Conservation (phyloP, 2,329 filamentous ascomycete species). For the Microcyclospora tardicrescens region DNA sequence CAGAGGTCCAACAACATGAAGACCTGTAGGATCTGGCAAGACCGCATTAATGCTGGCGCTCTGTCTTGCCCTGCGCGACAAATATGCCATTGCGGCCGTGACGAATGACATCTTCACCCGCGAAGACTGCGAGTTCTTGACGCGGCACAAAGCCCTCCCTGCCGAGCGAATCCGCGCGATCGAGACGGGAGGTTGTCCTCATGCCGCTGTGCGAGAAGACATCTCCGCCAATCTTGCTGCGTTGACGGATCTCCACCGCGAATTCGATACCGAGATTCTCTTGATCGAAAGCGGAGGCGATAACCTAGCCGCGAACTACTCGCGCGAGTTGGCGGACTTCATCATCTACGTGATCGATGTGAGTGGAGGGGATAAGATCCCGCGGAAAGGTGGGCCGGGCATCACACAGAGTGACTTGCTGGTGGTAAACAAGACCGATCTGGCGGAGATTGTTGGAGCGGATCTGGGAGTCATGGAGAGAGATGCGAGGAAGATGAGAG, state of each 20-base stretch:
- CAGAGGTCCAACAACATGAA: conserved; percentile 24
- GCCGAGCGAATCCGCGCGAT: conserved; percentile 81
- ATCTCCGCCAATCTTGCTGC: conserved; percentile 88
- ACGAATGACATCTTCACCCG: conserved; percentile 98
- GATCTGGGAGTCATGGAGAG: conserved; percentile 89
- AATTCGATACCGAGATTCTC: conserved; percentile 69
- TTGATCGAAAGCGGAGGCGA: conserved; percentile 94
- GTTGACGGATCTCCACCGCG: conserved; percentile 71
- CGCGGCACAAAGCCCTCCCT: conserved; percentile 69
- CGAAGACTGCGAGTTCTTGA: conserved; percentile 96
- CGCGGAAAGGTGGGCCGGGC: conserved; percentile 85
- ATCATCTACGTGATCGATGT: conserved; percentile 99
- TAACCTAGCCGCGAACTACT: conserved; percentile 95
- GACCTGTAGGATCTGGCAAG: conserved; percentile 92
- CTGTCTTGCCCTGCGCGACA: conserved; percentile 66
- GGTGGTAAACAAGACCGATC: conserved; percentile 93
- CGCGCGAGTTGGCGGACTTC: conserved; percentile 84
- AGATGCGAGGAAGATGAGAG: conserved; percentile 83
- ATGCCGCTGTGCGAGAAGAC: conserved; percentile 94
- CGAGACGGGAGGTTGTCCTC: conserved; percentile 92
- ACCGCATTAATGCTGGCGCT: conserved; percentile 93
- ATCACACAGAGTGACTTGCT: conserved; percentile 93
- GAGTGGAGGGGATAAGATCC: conserved; percentile 89
- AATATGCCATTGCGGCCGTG: conserved; percentile 81
- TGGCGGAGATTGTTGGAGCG: conserved; percentile 80